Conservation (phyloP, 1,284 basidiomycete genomes). For the Golubevia pallescens region DNA sequence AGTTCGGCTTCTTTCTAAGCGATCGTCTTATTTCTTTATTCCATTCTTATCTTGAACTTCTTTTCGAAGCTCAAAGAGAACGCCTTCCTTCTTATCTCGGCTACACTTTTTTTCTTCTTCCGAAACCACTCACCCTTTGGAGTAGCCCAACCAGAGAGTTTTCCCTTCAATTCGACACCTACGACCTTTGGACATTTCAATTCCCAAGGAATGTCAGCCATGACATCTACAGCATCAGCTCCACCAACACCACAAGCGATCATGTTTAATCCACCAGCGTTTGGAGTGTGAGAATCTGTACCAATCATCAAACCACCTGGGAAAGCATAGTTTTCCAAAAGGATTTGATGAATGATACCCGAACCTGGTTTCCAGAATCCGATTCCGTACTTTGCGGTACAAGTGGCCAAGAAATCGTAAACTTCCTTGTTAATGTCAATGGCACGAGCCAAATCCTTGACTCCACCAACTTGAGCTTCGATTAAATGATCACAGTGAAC, state of each 20-base stretch:
- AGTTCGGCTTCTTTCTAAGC: too few relatives aligned
- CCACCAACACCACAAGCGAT: constrained; percentile 98
- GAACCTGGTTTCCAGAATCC: constrained; percentile 99
- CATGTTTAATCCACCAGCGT: constrained; percentile 99
- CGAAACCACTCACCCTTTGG: constrained; percentile 77
- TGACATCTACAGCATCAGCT: constrained; percentile 98
- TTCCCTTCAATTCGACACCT: constrained; percentile 94
- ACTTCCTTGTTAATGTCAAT: constrained; percentile 97
- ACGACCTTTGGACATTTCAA: constrained; percentile 99
- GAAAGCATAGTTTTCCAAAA: constrained; percentile 91
- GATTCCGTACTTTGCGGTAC: constrained; percentile 97
- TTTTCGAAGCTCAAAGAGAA: too few relatives aligned
- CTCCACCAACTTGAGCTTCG: constrained; percentile 92
- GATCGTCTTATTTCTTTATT: too few relatives aligned
- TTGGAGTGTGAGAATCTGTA: constrained; percentile 98
- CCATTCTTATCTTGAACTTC: too few relatives aligned
- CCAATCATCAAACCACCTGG: constrained; percentile 99
- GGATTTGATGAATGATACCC: constrained; percentile 72
- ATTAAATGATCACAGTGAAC: constrained; percentile 99
- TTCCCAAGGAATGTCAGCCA: constrained; percentile 97
- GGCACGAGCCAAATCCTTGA: constrained; percentile 89
- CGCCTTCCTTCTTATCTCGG: too few relatives aligned
- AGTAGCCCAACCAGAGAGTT: constrained; percentile 95
- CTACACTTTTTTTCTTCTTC: too few relatives aligned
- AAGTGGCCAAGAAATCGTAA: constrained; percentile 98